Base-by-base conservation (phyloP, 768 basidiomycete genomes). In the Megacollybia marginata region DNA sequence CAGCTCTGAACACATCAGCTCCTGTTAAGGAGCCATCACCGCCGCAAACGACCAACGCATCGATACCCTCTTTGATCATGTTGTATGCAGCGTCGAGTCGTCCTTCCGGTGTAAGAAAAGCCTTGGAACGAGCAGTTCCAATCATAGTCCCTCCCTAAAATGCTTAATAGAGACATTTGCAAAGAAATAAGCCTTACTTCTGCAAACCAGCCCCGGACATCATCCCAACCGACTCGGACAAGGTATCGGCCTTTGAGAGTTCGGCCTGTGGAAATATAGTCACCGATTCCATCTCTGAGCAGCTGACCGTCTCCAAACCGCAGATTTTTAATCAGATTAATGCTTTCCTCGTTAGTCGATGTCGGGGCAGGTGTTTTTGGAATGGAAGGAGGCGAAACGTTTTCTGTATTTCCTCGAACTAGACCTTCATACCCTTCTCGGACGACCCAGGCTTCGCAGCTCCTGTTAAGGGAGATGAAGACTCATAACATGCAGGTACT, bases 371-470 rank as follows among this genome's bases (percentile, higher is more conserved):
- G 38, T 4, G 38, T 15, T 15, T 15, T 15, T 8, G 15, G 15
- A 10, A 19, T 31, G n/a, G n/a, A 31, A 16, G n/a, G n/a, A 63
- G 36, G 59, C 49, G 43, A 42, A 34, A 64, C 53, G 2, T 58
- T 60, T 23, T 75, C 71, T 3, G 70, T 62, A 66, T 94, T 98
- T n/a, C 96, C 96, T 50, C 87, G 80, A 10, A 99, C 94, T 52
- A 98, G 84, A 19, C 96, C 96, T 64, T 98, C 94, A 72, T 97
- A 99, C 35, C 96, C 96, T 69, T 99, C 96, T 34, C 96, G 88
- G 52, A 99, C 90, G 54, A 98, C 83, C 76, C 84, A 99, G 12
- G 89, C 85, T 65, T 98, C 91, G 66, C 93, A 98, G 33, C 92
- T 94, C 69, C 96, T 95, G 59, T 8, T 48, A 34, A 28, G 33